Conservation (phyloP, 371 early-diverging fungal genomes). For the Blyttiomyces sp. region DNA sequence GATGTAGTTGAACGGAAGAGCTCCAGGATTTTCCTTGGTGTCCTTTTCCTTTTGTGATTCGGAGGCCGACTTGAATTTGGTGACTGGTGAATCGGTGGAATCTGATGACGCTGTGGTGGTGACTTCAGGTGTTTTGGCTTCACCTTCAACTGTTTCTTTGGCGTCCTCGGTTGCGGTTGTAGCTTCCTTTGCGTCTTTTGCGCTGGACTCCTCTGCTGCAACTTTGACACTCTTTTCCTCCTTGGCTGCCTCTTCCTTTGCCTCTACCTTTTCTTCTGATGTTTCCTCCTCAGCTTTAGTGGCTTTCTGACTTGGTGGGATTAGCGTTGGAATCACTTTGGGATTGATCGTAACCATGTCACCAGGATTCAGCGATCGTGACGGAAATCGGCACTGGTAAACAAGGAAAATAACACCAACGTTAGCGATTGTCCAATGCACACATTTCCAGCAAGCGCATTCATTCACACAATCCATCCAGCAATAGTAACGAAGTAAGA, state of each 20-base stretch:
- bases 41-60: not conserved
- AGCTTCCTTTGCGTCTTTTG: not conserved
- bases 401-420: too few relatives aligned
- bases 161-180: not conserved
- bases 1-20: constrained; percentile 64
- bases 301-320: not conserved
- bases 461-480: not conserved
- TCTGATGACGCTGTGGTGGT: not conserved
- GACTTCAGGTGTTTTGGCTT: not conserved
- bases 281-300: not conserved
- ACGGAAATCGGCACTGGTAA: constrained; percentile 58
- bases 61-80: too few relatives aligned
- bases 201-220: not conserved
- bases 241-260: not conserved
- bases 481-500: too few relatives aligned
- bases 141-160: not conserved
- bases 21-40: constrained; percentile 10
- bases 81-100: not conserved
- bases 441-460: not conserved
- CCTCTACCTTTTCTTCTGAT: not conserved
- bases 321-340: constrained; percentile 66
- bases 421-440: too few relatives aligned
- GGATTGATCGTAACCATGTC: constrained; percentile 88
- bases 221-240: not conserved
- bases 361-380: constrained; percentile 79